A percentile compares a stretch with the other conserved stretches of the same genome.
Conservation (phyloP, 2,329 filamentous ascomycete species). For the Clarireedia sp. region DNA sequence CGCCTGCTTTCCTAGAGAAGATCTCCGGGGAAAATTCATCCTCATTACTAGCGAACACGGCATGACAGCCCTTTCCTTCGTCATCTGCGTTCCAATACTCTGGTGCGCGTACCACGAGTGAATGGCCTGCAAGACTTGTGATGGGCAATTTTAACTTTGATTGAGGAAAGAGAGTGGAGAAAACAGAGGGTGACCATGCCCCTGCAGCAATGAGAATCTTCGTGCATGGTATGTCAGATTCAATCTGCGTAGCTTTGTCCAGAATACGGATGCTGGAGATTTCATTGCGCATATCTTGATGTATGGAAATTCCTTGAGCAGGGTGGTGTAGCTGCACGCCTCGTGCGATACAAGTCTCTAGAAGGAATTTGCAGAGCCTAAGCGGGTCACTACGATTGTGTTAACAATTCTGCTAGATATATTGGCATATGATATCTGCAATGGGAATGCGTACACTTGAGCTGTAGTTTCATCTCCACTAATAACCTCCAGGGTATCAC, state of each 20-base stretch:
- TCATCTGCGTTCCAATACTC: constrained; percentile 38
- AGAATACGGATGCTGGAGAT: constrained; percentile 46
- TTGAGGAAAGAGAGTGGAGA: constrained; percentile 53
- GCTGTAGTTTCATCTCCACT: constrained; percentile 52
- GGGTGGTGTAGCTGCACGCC: constrained; percentile 63
- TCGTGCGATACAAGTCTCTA: constrained; percentile 45
- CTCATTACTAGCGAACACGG: constrained; percentile 50
- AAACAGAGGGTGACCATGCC: constrained; percentile 63
- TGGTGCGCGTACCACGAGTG: constrained; percentile 57
- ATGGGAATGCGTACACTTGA: constrained; percentile 46
- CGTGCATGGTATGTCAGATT: constrained; percentile 51
- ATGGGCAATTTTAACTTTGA: constrained; percentile 48
- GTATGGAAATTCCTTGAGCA: constrained; percentile 45
- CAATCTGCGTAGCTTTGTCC: constrained; percentile 35
- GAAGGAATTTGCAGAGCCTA: constrained; percentile 56
- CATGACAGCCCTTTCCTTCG: constrained; percentile 49
- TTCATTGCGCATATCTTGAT: constrained; percentile 41
- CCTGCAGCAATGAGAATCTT: constrained; percentile 61
- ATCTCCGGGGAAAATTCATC: constrained; percentile 57
- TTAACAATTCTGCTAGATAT: too few species aligned
- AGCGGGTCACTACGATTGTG: constrained; percentile 49
- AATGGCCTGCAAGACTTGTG: constrained; percentile 60
- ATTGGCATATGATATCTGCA: too few species aligned
- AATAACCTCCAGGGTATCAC: constrained; percentile 52
- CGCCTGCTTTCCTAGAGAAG: constrained; percentile 57